These are phyloP conservation scores for Nemania sp. DNA, from an alignment of 2,329 filamentous ascomycete species.

Conservation along the genomic window DNA sequence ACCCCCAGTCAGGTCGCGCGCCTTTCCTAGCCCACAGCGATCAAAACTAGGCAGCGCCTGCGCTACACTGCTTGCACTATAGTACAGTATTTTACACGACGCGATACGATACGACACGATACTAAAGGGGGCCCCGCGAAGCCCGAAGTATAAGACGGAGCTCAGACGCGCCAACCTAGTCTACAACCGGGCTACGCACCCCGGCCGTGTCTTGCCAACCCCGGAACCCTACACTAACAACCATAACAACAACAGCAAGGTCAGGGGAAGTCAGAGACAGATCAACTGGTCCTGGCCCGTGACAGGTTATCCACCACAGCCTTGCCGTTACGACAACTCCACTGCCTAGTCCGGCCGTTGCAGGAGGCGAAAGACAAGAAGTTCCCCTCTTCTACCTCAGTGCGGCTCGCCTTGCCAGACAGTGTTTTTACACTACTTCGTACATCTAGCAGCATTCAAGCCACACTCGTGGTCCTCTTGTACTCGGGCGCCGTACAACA, in stretches of 20 bases:
- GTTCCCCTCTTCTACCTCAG: conserved; percentile 25
- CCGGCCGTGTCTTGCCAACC: conserved; percentile 27
- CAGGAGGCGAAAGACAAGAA: conserved; percentile 36
- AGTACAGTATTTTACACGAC: too few species aligned
- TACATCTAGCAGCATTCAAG: conserved; percentile 21
- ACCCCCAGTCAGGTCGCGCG: conserved; percentile 35
- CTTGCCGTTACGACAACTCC: conserved; percentile 32
- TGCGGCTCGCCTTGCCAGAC: conserved; percentile 30
- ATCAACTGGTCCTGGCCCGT: conserved; percentile 32
- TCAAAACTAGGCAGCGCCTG: conserved; percentile 33
- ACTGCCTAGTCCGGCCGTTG: not conserved
- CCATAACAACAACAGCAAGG: conserved; percentile 7
- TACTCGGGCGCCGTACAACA: not conserved
- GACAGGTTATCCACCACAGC: conserved; percentile 36
- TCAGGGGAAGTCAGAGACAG: conserved; percentile 30
- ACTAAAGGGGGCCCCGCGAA: conserved; percentile 29
- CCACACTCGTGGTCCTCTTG: conserved; percentile 27
- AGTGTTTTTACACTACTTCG: not conserved
- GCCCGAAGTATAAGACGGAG: conserved; percentile 30
- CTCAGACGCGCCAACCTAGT: conserved; percentile 36
- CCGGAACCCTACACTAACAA: conserved; percentile 32
- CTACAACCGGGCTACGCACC: conserved; percentile 35
- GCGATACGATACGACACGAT: too few species aligned
- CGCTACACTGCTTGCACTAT: too few species aligned
- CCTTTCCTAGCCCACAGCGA: conserved; percentile 29